Percentiles rank a stretch among this genome's conserved stretches.
Conservation (phyloP, 371 early-diverging fungal species). For the Mucor circinelloides region DNA sequence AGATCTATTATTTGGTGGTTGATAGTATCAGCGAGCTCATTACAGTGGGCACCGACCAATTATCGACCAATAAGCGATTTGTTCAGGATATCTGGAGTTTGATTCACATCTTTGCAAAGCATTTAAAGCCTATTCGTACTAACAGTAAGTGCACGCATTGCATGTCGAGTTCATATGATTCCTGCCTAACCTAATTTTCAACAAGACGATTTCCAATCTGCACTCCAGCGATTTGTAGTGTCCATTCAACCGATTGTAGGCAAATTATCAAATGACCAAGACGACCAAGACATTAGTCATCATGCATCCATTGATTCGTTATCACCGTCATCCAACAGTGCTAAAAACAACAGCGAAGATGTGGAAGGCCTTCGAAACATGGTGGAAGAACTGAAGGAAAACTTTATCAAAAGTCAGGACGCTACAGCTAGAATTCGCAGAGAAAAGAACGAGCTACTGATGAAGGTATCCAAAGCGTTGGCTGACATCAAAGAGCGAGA, state of each 20-base stretch:
- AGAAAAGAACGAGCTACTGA: conserved; percentile 50
- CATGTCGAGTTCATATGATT: not conserved
- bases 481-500: conserved; percentile 46
- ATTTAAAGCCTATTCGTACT: conserved; percentile 23
- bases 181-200: not conserved
- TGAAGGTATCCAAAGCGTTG: conserved; percentile 44
- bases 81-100: conserved; percentile 47
- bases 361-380: conserved; percentile 45
- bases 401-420: conserved; percentile 36
- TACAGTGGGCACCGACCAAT: conserved; percentile 27
- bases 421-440: conserved; percentile 42
- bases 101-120: conserved; percentile 38
- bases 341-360: conserved; percentile 28
- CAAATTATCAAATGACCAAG: conserved; percentile 29
- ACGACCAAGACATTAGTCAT: not conserved
- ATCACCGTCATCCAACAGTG: not conserved
- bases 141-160: conserved; percentile 19
- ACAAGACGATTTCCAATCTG: conserved; percentile 41
- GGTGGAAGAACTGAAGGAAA: conserved; percentile 47
- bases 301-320: not conserved
- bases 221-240: conserved; percentile 34
- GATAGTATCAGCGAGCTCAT: conserved; percentile 43
- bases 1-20: conserved; percentile 44
- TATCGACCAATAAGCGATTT: conserved; percentile 26
- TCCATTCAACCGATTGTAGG: conserved; percentile 63